phyloP scores from a whole-genome alignment of 306 rosid species.

The Pyrus bretschneideri region DNA sequence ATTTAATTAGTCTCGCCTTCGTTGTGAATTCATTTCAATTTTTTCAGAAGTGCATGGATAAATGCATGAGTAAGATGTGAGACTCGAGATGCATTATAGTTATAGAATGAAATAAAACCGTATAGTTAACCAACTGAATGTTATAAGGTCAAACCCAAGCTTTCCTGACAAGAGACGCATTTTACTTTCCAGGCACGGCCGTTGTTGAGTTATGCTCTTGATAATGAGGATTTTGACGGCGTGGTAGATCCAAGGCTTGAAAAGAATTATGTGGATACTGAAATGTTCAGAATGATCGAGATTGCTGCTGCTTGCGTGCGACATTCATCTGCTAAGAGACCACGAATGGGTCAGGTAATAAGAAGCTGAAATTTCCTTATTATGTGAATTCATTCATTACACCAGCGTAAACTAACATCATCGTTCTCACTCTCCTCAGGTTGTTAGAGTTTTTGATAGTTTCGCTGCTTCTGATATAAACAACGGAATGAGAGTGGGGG shows the following conservation, averaged over 20 bases:
- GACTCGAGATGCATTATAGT: not conserved
- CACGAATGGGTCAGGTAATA: conserved; percentile 89
- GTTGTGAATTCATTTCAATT: not conserved
- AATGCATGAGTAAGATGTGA: not conserved
- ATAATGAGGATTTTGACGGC: conserved; percentile 43
- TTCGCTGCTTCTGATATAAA: conserved; percentile 55
- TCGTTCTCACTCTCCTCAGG: conserved; percentile 43
- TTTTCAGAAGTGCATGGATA: not conserved
- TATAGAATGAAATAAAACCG: not conserved
- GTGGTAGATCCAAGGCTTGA: conserved; percentile 67
- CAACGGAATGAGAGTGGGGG: conserved; percentile 84
- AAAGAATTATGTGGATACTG: conserved; percentile 54
- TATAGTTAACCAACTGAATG: not conserved
- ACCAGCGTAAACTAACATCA: not conserved
- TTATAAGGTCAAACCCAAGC: conserved; percentile 1
- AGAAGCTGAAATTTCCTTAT: not conserved
- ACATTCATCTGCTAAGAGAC: conserved; percentile 72
- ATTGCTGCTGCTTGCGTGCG: conserved; percentile 85
- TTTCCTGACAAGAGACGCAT: conserved; percentile 21
- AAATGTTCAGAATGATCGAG: conserved; percentile 65
- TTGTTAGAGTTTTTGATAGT: conserved; percentile 82
- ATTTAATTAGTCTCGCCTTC: not conserved
- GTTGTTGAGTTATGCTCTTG: conserved; percentile 55
- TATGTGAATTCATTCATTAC: not conserved
- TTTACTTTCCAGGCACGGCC: conserved; percentile 75